Evolutionary conservation across 2,329 filamentous ascomycete genomes (phyloP).

Genomic region (Pseudogymnoascus sp.): DNA sequence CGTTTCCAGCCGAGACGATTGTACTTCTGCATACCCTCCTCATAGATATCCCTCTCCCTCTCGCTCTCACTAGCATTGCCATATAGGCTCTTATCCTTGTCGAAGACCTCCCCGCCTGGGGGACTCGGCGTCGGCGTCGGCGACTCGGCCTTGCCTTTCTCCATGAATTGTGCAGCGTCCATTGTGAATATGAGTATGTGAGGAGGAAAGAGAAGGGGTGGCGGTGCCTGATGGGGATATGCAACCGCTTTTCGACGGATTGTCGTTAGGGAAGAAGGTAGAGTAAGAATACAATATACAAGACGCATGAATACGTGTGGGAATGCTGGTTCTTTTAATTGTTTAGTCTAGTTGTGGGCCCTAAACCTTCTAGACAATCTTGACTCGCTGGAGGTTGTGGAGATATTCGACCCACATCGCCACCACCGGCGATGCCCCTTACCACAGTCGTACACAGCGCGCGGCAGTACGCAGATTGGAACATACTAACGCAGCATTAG

Average conservation of each 20-base stretch:
- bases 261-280: neutral
- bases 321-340: slow-evolving; percentile 5
- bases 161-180: neutral
- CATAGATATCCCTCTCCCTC: slow-evolving; percentile 13
- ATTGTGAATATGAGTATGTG: slow-evolving; percentile 3
- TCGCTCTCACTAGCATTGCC: slow-evolving; percentile 16
- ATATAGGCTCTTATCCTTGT: slow-evolving; percentile 5
- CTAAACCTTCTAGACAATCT: slow-evolving; percentile 6
- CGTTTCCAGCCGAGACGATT: slow-evolving; percentile 39
- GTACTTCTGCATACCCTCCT: slow-evolving; percentile 19
- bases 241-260: slow-evolving; percentile 1
- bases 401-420: slow-evolving; percentile 1
- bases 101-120: neutral
- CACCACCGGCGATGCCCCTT: slow-evolving; percentile 5
- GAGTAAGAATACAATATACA: neutral
- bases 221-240: neutral
- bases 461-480: neutral
- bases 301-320: neutral
- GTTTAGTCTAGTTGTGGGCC: neutral
- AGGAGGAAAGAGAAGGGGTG: neutral
- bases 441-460: neutral
- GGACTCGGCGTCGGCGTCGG: neutral
- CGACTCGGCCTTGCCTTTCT: neutral
- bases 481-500: neutral
- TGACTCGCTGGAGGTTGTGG: slow-evolving; percentile 8